These are phyloP conservation scores for Hypholoma fasciculare DNA, from an alignment of 768 basidiomycete genomes.

Conservation along the genomic window DNA sequence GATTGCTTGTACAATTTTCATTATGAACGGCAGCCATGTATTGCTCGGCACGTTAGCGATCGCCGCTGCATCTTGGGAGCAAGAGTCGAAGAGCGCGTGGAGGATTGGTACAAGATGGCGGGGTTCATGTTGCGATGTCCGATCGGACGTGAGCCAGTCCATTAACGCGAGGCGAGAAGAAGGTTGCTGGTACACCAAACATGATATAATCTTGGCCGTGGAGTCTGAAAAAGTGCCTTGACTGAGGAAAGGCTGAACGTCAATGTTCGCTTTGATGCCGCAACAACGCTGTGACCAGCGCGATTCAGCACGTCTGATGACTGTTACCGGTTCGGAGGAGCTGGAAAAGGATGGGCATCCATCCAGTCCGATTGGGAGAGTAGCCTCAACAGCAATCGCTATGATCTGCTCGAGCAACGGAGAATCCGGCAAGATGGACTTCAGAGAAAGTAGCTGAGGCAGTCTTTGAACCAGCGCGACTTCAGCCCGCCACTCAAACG, in stretches of 20 bases:
- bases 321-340: conserved; percentile 15
- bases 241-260: conserved; percentile 36
- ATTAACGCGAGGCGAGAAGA: conserved; percentile 24
- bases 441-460: conserved; percentile 39
- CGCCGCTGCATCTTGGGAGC: conserved; percentile 6
- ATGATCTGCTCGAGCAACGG: conserved; percentile 47
- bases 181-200: conserved; percentile 42
- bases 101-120: conserved; percentile 39
- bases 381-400: conserved; percentile 38
- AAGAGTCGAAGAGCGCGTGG: conserved; percentile 46
- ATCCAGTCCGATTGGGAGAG: conserved; percentile 36
- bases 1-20: conserved; percentile 12
- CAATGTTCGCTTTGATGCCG: conserved; percentile 17
- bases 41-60: conserved; percentile 13
- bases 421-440: conserved; percentile 32
- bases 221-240: conserved; percentile 43
- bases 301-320: conserved; percentile 24
- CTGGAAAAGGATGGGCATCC: conserved; percentile 19
- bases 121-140: conserved; percentile 19
- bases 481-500: conserved; percentile 24
- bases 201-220: conserved; percentile 42
- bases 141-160: conserved; percentile 41
- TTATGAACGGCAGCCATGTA: conserved; percentile 30
- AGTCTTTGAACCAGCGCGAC: conserved; percentile 29
- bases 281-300: conserved; percentile 33